These are phyloP conservation scores for Pseudomonodictys pantanalensis DNA, from an alignment of 495 filamentous ascomycete species.

Conservation along the genomic window DNA sequence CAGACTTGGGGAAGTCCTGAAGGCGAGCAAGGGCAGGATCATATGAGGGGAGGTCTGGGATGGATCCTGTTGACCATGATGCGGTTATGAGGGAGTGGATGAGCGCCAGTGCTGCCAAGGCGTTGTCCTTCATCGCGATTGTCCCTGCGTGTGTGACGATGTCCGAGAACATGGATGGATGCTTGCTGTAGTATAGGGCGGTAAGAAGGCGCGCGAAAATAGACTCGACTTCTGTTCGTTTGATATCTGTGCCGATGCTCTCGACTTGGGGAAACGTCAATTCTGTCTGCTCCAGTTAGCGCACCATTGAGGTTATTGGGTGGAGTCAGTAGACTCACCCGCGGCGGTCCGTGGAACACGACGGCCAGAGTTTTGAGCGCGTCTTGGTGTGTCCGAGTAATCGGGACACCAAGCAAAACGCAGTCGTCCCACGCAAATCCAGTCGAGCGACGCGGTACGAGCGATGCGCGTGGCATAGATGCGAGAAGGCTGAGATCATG, in stretches of 20 bases:
- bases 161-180: slow-evolving; percentile 52
- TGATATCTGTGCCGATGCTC: not conserved
- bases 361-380: slow-evolving; percentile 54
- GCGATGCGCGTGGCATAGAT: slow-evolving; percentile 55
- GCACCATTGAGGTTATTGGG: not conserved
- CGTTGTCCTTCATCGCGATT: slow-evolving; percentile 57
- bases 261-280: slow-evolving; percentile 38
- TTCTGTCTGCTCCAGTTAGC: not conserved
- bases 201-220: slow-evolving; percentile 58
- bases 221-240: slow-evolving; percentile 21
- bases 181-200: slow-evolving; percentile 52
- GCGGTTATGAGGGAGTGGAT: slow-evolving; percentile 55
- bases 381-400: slow-evolving; percentile 51
- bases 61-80: slow-evolving; percentile 47
- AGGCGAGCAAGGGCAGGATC: slow-evolving; percentile 21
- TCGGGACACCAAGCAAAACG: slow-evolving; percentile 51
- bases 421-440: slow-evolving; percentile 41
- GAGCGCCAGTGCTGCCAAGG: slow-evolving; percentile 54
- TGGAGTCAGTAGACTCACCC: slow-evolving; percentile 3
- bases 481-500: slow-evolving; percentile 56
- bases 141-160: slow-evolving; percentile 55
- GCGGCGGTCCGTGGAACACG: slow-evolving; percentile 51
- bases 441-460: slow-evolving; percentile 46
- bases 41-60: slow-evolving; percentile 32
- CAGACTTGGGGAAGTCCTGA: slow-evolving; percentile 34